Evolutionary conservation across 345 rosid genomes (phyloP).

Genomic region (Hypericum perforatum): DNA sequence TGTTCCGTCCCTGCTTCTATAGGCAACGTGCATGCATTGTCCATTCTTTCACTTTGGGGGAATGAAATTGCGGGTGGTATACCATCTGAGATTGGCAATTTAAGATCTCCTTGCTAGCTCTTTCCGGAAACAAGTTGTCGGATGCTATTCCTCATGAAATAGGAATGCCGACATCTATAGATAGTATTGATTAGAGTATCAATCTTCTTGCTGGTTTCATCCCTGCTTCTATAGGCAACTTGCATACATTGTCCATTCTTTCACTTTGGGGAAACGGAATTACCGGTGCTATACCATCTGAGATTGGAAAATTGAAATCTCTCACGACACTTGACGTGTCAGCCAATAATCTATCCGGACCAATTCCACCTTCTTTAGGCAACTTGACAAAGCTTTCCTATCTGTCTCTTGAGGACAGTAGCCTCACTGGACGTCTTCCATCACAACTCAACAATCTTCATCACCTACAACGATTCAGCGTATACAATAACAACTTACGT

Average conservation of each 20-base stretch:
- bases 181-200: background rate
- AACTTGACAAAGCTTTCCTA: background rate
- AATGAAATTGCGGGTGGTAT: background rate
- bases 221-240: background rate
- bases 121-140: conserved; percentile 12
- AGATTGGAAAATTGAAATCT: background rate
- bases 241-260: background rate
- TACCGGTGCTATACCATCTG: background rate
- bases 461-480: background rate
- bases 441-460: too few species aligned
- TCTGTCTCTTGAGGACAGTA: background rate
- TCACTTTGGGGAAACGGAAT: background rate
- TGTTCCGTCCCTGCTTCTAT: conserved; percentile 5
- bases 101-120: conserved; percentile 4
- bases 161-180: too few species aligned
- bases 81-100: conserved; percentile 4
- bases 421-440: background rate
- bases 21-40: background rate
- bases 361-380: background rate
- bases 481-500: background rate
- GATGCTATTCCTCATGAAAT: conserved; percentile 21
- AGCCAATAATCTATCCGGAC: background rate
- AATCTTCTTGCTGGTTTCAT: background rate
- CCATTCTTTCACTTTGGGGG: background rate
- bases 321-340: background rate